Evolutionary conservation across 306 rosid species (phyloP).

Genomic region (Quercus engelmannii): DNA sequence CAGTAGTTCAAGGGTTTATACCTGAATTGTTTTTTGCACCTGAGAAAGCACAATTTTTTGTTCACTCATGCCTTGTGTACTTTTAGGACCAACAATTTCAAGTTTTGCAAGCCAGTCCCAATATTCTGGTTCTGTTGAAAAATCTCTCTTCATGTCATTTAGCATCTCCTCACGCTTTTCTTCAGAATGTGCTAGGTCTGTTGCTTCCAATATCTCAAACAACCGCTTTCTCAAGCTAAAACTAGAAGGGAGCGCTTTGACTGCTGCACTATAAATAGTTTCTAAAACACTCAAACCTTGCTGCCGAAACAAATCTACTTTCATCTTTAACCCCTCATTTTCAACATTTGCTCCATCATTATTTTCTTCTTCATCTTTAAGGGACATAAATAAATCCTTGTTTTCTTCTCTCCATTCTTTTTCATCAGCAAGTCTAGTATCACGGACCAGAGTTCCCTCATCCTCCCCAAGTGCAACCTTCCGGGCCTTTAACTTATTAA

Average conservation of each 20-base stretch:
- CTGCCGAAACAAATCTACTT: constrained; percentile 46
- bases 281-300: constrained; percentile 50
- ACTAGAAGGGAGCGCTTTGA: constrained; percentile 77
- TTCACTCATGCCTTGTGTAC: constrained; percentile 31
- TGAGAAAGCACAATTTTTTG: constrained; percentile 32
- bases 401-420: constrained; percentile 82
- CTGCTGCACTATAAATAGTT: constrained; percentile 61
- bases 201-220: constrained; percentile 79
- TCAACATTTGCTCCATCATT: constrained; percentile 28
- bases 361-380: constrained; percentile 36
- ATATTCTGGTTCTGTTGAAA: constrained; percentile 58
- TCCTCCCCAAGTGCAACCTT: constrained; percentile 95
- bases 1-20: constrained; percentile 25
- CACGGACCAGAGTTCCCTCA: constrained; percentile 54
- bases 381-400: constrained; percentile 68
- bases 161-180: constrained; percentile 61
- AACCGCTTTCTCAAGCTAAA: constrained; percentile 62
- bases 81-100: constrained; percentile 38
- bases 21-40: constrained; percentile 68
- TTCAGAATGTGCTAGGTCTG: constrained; percentile 57
- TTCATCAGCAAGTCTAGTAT: constrained; percentile 41
- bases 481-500: constrained; percentile 79
- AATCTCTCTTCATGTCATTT: constrained; percentile 66
- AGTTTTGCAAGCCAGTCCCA: constrained; percentile 95
- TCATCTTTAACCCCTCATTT: constrained; percentile 35